Evolutionary conservation across 129 eudicot species (phyloP).

Genomic region (Glebionis coronaria): DNA sequence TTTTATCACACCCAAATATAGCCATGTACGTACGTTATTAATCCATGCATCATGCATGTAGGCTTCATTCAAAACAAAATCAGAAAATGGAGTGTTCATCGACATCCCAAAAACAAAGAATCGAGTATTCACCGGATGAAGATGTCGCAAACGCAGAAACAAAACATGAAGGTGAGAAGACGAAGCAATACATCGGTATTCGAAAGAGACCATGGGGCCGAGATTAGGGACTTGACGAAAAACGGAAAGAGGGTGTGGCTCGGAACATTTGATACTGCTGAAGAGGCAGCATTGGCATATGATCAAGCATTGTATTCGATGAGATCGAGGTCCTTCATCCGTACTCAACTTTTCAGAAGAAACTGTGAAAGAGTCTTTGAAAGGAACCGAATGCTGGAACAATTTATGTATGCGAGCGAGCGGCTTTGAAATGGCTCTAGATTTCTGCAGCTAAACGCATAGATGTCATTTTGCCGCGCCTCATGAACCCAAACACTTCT

Average conservation of each 20-base stretch:
- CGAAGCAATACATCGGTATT: conserved; percentile 39
- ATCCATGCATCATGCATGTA: too few relatives aligned
- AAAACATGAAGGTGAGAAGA: conserved; percentile 26
- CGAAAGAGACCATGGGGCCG: conserved; percentile 59
- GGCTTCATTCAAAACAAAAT: conserved; percentile 3
- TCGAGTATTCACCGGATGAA: not conserved
- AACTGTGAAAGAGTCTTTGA: conserved; percentile 39
- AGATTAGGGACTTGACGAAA: conserved; percentile 50
- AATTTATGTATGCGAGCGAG: too few relatives aligned
- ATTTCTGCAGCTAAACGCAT: too few relatives aligned
- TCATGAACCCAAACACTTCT: too few relatives aligned
- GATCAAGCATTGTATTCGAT: conserved; percentile 51
- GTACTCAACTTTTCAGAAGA: conserved; percentile 35
- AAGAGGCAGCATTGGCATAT: conserved; percentile 53
- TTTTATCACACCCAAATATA: too few relatives aligned
- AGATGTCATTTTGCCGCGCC: too few relatives aligned
- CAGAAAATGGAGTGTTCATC: conserved; percentile 27
- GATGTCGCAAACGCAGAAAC: conserved; percentile 9
- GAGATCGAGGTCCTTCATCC: conserved; percentile 40
- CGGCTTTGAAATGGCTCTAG: too few relatives aligned
- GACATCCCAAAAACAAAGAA: conserved; percentile 9
- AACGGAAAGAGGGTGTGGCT: conserved; percentile 53
- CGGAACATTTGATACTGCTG: conserved; percentile 48
- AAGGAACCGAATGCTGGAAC: conserved; percentile 12
- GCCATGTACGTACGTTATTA: not conserved